These are phyloP conservation scores for Phialophora chinensis DNA, from an alignment of 2,329 filamentous ascomycete genomes.

Conservation along the genomic window DNA sequence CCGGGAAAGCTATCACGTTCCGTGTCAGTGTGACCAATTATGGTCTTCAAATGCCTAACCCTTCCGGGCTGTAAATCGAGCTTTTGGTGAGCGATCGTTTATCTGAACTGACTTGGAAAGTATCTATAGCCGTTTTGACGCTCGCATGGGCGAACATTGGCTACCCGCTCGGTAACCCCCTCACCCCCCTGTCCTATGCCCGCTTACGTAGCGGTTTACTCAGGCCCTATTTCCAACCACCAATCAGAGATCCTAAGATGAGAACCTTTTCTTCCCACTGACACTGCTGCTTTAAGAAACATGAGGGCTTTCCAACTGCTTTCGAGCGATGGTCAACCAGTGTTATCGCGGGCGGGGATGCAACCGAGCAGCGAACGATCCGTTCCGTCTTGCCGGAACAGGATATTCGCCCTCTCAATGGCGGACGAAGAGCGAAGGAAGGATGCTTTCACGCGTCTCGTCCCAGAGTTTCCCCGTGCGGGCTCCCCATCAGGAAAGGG, in stretches of 20 bases:
- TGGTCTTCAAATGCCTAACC: not conserved
- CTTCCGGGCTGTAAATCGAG: slow-evolving; percentile 12
- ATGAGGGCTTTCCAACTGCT: not conserved
- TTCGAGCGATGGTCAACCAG: not conserved
- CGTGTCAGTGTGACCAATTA: slow-evolving; percentile 3
- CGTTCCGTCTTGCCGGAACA: slow-evolving; percentile 10
- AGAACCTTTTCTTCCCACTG: slow-evolving; percentile 5
- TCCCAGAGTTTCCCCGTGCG: slow-evolving; percentile 1
- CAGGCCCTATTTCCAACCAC: slow-evolving; percentile 16
- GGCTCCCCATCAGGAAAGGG: not conserved
- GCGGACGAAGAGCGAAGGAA: not conserved
- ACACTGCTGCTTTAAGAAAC: not conserved
- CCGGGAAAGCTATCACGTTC: not conserved
- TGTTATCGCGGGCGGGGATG: not conserved
- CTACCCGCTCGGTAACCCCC: not conserved
- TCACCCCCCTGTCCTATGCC: not conserved
- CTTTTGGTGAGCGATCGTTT: slow-evolving; percentile 14
- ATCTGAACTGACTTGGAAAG: slow-evolving; percentile 3
- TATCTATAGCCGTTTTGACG: slow-evolving; percentile 5
- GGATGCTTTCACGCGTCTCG: not conserved
- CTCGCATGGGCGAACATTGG: slow-evolving; percentile 9
- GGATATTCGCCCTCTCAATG: not conserved
- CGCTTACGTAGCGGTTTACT: slow-evolving; percentile 21
- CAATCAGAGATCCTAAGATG: slow-evolving; percentile 1
- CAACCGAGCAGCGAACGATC: slow-evolving; percentile 4